Percentiles rank a stretch among this genome's conserved stretches.
phyloP scores from a whole-genome alignment of 2,329 filamentous ascomycete genomes.

The Verticillium nubilum region DNA sequence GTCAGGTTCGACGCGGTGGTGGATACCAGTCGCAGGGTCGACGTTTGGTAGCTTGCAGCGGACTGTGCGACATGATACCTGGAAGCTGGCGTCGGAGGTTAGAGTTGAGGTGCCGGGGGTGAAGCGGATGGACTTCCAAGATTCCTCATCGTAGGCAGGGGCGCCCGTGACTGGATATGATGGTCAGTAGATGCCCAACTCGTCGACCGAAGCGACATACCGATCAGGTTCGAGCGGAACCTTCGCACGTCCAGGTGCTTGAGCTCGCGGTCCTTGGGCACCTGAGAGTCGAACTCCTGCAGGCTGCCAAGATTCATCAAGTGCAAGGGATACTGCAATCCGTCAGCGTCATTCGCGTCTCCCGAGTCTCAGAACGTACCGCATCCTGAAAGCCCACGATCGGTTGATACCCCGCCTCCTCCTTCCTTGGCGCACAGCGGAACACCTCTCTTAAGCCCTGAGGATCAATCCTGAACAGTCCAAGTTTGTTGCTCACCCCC shows the following conservation, averaged over 20 bases:
- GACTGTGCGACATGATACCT: constrained; percentile 60
- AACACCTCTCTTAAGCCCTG: constrained; percentile 51
- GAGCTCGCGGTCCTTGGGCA: constrained; percentile 43
- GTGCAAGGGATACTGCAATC: constrained; percentile 59
- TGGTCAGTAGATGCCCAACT: background rate
- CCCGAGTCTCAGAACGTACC: constrained; percentile 34
- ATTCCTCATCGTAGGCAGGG: constrained; percentile 62
- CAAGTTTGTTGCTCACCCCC: constrained; percentile 60
- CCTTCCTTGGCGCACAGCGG: constrained; percentile 52
- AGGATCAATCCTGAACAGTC: constrained; percentile 63
- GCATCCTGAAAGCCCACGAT: constrained; percentile 65
- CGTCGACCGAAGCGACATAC: constrained; percentile 22
- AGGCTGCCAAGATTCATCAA: constrained; percentile 62
- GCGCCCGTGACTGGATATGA: constrained; percentile 49
- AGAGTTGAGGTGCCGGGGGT: constrained; percentile 42
- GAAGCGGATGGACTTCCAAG: constrained; percentile 58
- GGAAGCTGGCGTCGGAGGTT: constrained; percentile 35
- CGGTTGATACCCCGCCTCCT: constrained; percentile 57
- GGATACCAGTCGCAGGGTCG: constrained; percentile 53
- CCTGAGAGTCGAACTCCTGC: constrained; percentile 50
- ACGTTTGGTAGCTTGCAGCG: constrained; percentile 68
- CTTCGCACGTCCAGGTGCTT: constrained; percentile 53
- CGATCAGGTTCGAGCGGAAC: constrained; percentile 69
- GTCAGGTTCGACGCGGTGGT: constrained; percentile 51
- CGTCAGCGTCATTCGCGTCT: background rate